Conservation (phyloP, 768 basidiomycete species). For the Boletellus emodensis region DNA sequence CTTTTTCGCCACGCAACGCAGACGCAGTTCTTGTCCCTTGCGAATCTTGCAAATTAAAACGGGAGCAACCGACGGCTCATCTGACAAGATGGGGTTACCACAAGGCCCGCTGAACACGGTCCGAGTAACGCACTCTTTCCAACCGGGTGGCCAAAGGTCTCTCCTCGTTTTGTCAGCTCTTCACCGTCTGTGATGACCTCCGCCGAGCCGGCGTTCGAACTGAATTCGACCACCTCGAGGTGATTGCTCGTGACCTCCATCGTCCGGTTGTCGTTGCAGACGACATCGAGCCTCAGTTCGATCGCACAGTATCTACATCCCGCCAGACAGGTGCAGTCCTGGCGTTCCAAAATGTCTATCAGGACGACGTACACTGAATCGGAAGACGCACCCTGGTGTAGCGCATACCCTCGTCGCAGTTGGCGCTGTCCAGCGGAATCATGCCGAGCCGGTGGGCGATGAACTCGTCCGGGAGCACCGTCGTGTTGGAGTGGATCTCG, state of each 20-base stretch:
- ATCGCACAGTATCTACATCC: conserved; percentile 87
- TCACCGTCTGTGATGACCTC: conserved; percentile 46
- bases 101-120: background rate
- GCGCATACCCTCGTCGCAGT: conserved; percentile 85
- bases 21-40: conserved; percentile 86
- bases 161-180: conserved; percentile 68
- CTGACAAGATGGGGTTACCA: conserved; percentile 33
- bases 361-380: background rate
- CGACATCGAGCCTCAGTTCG: conserved; percentile 69
- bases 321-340: conserved; percentile 91
- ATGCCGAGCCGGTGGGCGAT: conserved; percentile 94
- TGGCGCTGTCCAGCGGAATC: conserved; percentile 83
- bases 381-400: conserved; percentile 60
- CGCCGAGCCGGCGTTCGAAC: conserved; percentile 36
- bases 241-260: conserved; percentile 87
- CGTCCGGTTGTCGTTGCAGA: conserved; percentile 66
- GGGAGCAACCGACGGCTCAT: conserved; percentile 57
- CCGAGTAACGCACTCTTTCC: conserved; percentile 62
- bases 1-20: conserved; percentile 90
- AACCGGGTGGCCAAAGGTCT: conserved; percentile 76
- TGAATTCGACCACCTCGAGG: conserved; percentile 56
- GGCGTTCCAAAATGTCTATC: conserved; percentile 3
- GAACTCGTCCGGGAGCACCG: conserved; percentile 95
- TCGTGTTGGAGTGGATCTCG: conserved; percentile 85
- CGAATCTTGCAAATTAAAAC: conserved; percentile 89